phyloP scores from a whole-genome alignment of 1,284 basidiomycete genomes.

The Microbotryum intermedium region DNA sequence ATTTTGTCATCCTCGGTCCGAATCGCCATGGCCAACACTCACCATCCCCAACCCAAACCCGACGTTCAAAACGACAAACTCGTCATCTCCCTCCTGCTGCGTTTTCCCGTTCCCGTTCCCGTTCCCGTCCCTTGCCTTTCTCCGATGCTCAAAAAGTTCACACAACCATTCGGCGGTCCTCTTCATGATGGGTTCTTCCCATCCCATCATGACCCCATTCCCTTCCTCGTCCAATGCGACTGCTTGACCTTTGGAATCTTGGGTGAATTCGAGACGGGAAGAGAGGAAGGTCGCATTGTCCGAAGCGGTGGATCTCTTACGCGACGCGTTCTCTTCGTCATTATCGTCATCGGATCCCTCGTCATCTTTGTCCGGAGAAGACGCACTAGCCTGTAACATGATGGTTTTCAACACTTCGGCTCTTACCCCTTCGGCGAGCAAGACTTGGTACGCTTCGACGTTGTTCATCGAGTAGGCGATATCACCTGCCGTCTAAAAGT shows the following conservation, averaged over 20 bases:
- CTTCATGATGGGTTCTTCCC: constrained; percentile 75
- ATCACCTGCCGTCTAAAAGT: constrained; percentile 77
- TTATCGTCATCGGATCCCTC: too few relatives aligned
- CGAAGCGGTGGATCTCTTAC: constrained; percentile 50
- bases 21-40: constrained; percentile 36
- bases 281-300: constrained; percentile 67
- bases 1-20: not conserved
- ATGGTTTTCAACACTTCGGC: constrained; percentile 42
- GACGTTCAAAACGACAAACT: constrained; percentile 70
- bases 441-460: constrained; percentile 57
- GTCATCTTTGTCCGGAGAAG: constrained; percentile 25
- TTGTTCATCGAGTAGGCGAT: constrained; percentile 79
- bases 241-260: constrained; percentile 67
- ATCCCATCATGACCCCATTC: constrained; percentile 85
- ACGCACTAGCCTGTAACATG: constrained; percentile 1
- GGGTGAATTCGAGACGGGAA: constrained; percentile 61
- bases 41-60: constrained; percentile 95
- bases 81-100: constrained; percentile 20
- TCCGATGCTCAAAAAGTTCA: constrained; percentile 46
- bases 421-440: constrained; percentile 78
- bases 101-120: not conserved
- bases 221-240: constrained; percentile 57
- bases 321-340: constrained; percentile 34
- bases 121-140: constrained; percentile 2
- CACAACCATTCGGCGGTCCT: constrained; percentile 59